Conservation (phyloP, 2,329 filamentous ascomycete species). For the Penicillium verrucosum region DNA sequence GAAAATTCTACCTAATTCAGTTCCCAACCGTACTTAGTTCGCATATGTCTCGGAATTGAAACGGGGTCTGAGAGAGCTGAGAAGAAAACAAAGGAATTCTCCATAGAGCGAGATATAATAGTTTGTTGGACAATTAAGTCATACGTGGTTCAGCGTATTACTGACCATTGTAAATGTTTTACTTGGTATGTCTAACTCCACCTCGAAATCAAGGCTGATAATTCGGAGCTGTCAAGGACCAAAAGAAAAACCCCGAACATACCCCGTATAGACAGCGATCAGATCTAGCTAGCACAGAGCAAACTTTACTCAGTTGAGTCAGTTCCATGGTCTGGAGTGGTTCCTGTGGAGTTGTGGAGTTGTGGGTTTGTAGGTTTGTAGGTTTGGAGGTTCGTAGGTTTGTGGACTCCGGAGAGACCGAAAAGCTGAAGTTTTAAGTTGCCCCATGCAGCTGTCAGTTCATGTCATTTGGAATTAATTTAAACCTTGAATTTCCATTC, state of each 20-base stretch:
- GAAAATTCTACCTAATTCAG: not conserved
- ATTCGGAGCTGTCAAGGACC: not conserved
- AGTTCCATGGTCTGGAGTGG: conserved; percentile 1
- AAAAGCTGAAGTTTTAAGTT: not conserved
- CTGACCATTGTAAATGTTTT: not conserved
- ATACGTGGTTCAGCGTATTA: not conserved
- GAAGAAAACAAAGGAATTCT: not conserved
- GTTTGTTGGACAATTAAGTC: not conserved
- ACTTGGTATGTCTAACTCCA: not conserved
- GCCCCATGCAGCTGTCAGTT: conserved; percentile 1
- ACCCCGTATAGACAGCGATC: conserved; percentile 7
- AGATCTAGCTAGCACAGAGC: not conserved
- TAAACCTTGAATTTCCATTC: not conserved
- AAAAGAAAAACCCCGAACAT: conserved; percentile 10
- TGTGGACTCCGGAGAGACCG: not conserved
- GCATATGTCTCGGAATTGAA: not conserved
- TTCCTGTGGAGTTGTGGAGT: not conserved
- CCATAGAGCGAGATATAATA: not conserved
- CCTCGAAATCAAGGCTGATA: not conserved
- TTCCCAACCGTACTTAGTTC: not conserved
- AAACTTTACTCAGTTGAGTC: not conserved
- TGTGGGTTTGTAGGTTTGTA: not conserved
- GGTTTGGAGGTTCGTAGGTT: not conserved
- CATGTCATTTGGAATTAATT: not conserved
- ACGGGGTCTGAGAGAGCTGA: not conserved